These are phyloP conservation scores for Entrophospora sp. DNA, from an alignment of 192 early-diverging fungal genomes.

Conservation along the genomic window DNA sequence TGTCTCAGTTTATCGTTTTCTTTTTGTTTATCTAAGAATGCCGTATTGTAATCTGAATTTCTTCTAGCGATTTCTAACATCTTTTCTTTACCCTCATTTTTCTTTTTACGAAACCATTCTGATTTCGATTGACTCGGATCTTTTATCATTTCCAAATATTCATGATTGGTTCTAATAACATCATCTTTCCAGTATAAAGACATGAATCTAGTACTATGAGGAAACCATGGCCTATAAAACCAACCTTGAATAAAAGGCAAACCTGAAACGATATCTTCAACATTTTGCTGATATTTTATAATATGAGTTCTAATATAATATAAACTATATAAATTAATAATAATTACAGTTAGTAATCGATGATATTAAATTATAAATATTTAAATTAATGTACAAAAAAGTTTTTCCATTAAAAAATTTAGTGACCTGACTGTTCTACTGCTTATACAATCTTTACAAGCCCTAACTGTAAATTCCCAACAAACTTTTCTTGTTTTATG, in stretches of 20 bases:
- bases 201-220: neutral
- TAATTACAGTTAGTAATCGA: neutral
- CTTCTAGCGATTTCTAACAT: neutral
- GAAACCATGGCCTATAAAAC: neutral
- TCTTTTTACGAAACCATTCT: neutral
- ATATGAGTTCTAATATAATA: neutral
- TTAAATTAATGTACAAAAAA: neutral
- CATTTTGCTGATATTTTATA: neutral
- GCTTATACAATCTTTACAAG: slow-evolving; percentile 3
- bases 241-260: neutral
- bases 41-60: neutral
- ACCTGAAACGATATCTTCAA: neutral
- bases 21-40: neutral
- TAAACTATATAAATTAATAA: neutral
- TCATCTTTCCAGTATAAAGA: neutral
- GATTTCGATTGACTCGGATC: neutral
- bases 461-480: slow-evolving; percentile 11
- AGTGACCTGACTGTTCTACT: neutral
- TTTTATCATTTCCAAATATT: neutral
- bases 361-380: neutral
- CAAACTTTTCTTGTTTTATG: slow-evolving; percentile 4
- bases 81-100: neutral
- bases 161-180: neutral
- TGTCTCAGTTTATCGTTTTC: neutral
- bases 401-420: neutral